Base-by-base conservation (phyloP, 129 eudicot species). In the Flaveria sonorensis region DNA sequence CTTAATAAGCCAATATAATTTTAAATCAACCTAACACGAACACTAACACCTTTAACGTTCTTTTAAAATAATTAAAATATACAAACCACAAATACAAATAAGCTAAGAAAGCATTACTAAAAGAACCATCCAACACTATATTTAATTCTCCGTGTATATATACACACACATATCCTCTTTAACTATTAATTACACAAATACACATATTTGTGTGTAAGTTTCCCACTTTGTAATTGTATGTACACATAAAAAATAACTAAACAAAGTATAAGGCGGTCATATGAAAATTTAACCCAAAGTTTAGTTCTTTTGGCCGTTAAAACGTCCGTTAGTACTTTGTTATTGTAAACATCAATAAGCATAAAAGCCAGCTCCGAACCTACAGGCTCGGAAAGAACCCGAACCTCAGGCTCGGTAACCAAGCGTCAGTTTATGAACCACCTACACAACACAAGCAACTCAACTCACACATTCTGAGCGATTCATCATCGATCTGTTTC, bases 391-490 rank as follows among this genome's bases (percentile, higher is more conserved):
- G 57, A 51, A 61, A 21, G 32, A 12, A 20, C 1, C 83, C 83
- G 10, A 3, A 80, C 47, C 75, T 68, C 0, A 72, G 85, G 67
- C 10, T 75, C 73, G 81, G 81, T n/a, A 24, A 36, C n/a, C 7
- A 68, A 76, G 24, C 30, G 19, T 57, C 19, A n/a, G 26, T 76
- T 48, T 76, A 76, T 72, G 78, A 63, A 74, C 74, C 75, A 82
- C 79, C 77, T 68, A 82, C 18, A 16, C 70, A 43, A 82, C 18
- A 16, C 70, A 43, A n/a, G 7, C 73, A 5, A 36, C 40, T 6
- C 73, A 16, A 28, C 21, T 11, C 66, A 42, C 75, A 77, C 79
- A 73, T 68, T 64, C 72, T 47, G 68, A 64, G 69, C 69, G 82
- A 72, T 36, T 24, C 51, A 48, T 21, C 26, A 62, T 15, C 24